Base-by-base conservation (phyloP, 2,329 filamentous ascomycete genomes). In the Neoarthrinium moseri region DNA sequence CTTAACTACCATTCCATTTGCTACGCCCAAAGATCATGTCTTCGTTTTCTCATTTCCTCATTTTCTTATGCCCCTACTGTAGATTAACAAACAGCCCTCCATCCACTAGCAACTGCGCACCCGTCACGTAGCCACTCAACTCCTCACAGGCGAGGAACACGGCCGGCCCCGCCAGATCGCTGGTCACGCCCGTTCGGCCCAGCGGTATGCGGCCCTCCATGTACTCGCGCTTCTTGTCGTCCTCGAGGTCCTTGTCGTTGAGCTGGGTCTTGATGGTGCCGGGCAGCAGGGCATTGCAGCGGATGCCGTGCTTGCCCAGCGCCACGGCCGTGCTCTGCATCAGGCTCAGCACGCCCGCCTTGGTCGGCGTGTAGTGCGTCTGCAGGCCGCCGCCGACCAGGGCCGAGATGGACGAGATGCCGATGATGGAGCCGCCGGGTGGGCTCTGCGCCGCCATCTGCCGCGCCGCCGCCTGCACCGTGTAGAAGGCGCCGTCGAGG, bases 11-110 rank as follows among this genome's bases (percentile, higher is more conserved):
- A 20, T 30, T 24, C 20, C 47, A 20, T 8, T 20, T 11, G 11
- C n/a, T n/a, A 17, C n/a, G 15, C 18, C n/a, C 33, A 7, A 15
- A 6, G 13, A 32, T n/a, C 17, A n/a, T 6, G 17, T 32, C 2
- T 39, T 17, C 7, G 1, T 39, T 18, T n/a, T n/a, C 12, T 15
- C n/a, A 15, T 7, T 17, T n/a, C 10, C 36, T 1, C 22, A 29
- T n/a, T 15, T 39, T n/a, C 12, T 10, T 5, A 26, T n/a, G 12
- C 26, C 6, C 18, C 56, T 48, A 92, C 67, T 94, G 89, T 56
- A 95, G 71, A 67, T 95, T 95, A 13, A 95, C 91, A 74, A 94
- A 96, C 51, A 92, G 65, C 0, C 91, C 91, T 10, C 91, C 91
- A 67, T 96, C 91, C 12, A 96, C 91, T 51, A 96, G 65, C 55